Percentiles rank a stretch among this genome's conserved stretches.
phyloP scores from a whole-genome alignment of 441 rosid genomes.

The Capsella rubella region DNA sequence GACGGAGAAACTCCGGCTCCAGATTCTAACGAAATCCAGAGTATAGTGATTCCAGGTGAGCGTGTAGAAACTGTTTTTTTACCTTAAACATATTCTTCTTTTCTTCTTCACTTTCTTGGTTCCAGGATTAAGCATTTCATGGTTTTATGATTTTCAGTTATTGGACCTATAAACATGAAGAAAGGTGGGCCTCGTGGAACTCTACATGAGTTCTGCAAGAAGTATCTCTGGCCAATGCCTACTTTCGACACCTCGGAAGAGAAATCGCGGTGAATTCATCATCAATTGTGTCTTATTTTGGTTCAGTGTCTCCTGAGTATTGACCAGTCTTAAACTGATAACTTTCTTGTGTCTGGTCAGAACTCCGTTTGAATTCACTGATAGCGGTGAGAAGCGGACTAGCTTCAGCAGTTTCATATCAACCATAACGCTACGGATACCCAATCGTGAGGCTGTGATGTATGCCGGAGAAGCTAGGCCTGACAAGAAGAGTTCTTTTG shows the following conservation, averaged over 20 bases:
- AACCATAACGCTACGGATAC: conserved; percentile 58
- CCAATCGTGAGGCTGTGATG: conserved; percentile 53
- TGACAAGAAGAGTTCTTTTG: conserved; percentile 87
- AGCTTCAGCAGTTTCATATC: conserved; percentile 68
- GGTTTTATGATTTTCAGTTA: conserved; percentile 43
- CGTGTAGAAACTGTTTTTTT: conserved; percentile 11
- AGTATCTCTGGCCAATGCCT: conserved; percentile 79
- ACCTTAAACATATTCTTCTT: conserved; percentile 24
- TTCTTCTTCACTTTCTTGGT: not conserved
- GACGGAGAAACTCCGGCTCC: conserved; percentile 38
- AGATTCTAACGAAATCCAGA: conserved; percentile 31
- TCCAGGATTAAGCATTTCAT: not conserved
- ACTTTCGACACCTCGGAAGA: conserved; percentile 57
- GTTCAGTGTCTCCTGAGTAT: not conserved
- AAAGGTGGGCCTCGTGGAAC: conserved; percentile 86
- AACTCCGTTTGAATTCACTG: conserved; percentile 53
- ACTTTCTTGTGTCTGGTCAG: conserved; percentile 46
- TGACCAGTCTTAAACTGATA: not conserved
- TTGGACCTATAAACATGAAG: conserved; percentile 58
- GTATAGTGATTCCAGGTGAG: conserved; percentile 32
- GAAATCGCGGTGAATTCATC: conserved; percentile 57
- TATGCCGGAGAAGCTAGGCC: conserved; percentile 70
- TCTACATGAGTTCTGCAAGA: conserved; percentile 75
- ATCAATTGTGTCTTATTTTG: not conserved
- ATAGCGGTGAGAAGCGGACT: conserved; percentile 50